These are phyloP conservation scores for Dipteronia dyeriana DNA, from an alignment of 345 rosid genomes.

Conservation along the genomic window DNA sequence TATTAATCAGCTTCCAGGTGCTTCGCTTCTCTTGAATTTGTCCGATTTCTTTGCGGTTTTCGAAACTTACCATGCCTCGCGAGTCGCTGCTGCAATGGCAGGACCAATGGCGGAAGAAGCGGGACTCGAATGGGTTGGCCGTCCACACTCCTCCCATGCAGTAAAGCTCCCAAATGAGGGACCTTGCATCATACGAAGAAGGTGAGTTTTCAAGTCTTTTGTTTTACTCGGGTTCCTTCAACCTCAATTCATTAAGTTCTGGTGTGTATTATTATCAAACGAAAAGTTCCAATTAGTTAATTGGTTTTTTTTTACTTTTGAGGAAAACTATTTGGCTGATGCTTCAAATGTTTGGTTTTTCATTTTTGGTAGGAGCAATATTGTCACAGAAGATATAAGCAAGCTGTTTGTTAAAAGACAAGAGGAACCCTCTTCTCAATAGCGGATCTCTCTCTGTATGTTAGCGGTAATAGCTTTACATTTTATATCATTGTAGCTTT, in stretches of 20 bases:
- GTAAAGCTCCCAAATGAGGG: conserved; percentile 73
- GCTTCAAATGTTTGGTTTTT: conserved; percentile 12
- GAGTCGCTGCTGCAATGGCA: no score
- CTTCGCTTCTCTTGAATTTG: no score
- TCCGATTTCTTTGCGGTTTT: no score
- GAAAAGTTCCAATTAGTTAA: conserved; percentile 28
- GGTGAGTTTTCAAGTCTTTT: no score
- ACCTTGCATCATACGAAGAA: conserved; percentile 46
- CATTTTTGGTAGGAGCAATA: conserved; percentile 87
- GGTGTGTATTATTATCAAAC: neutral
- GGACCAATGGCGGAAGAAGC: conserved; percentile 89
- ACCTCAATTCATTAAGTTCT: conserved; percentile 52
- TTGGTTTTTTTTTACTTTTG: neutral
- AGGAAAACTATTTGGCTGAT: conserved; percentile 12
- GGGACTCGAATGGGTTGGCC: conserved; percentile 44
- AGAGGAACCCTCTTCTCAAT: conserved; percentile 40
- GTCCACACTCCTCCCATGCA: conserved; percentile 46
- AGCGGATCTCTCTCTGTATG: neutral
- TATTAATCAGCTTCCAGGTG: no score
- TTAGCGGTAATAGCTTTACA: conserved; percentile 2
- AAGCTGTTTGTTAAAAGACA: conserved; percentile 70
- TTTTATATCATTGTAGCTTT: conserved; percentile 17
- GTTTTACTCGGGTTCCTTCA: conserved; percentile 72
- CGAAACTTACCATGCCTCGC: no score
- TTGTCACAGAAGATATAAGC: conserved; percentile 91